Evolutionary conservation across 306 rosid species (phyloP).

Genomic region (Dryas alaskensis): DNA sequence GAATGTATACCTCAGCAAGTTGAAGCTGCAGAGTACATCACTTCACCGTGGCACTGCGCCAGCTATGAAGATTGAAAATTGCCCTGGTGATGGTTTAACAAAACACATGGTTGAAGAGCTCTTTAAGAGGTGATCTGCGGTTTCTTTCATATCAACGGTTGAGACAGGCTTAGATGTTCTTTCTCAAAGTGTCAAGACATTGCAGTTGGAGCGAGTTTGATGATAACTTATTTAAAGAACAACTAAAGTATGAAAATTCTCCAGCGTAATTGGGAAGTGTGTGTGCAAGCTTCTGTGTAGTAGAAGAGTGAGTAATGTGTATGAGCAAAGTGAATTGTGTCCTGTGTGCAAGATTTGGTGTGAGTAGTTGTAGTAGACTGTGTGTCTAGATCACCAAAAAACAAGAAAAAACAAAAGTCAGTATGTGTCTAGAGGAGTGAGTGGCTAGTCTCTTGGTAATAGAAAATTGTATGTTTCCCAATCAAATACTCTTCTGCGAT

Average conservation of each 20-base stretch:
- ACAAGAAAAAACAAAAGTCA: too few relatives aligned
- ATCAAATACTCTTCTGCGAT: not conserved
- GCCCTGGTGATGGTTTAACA: slow-evolving; percentile 22
- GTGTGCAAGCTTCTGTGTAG: not conserved
- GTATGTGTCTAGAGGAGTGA: not conserved
- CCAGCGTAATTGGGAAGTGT: slow-evolving; percentile 29
- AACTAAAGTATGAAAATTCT: slow-evolving; percentile 16
- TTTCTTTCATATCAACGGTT: slow-evolving; percentile 25
- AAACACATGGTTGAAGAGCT: slow-evolving; percentile 26
- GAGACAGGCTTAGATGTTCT: slow-evolving; percentile 27
- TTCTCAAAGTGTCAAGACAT: slow-evolving; percentile 5
- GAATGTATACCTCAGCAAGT: slow-evolving; percentile 25
- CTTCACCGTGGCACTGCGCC: not conserved
- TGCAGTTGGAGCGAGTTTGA: slow-evolving; percentile 22
- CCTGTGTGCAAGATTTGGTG: not conserved
- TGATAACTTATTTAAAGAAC: slow-evolving; percentile 26
- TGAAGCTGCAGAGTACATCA: slow-evolving; percentile 8
- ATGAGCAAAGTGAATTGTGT: not conserved
- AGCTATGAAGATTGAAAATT: slow-evolving; percentile 11
- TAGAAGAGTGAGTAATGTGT: not conserved
- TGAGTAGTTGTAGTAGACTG: not conserved
- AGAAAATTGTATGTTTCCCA: not conserved
- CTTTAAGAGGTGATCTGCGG: slow-evolving; percentile 29
- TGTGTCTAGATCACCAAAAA: not conserved
- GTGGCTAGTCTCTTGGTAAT: not conserved